These are phyloP conservation scores for Lignosus rhinocerotis DNA, from an alignment of 1,284 basidiomycete species.

Conservation along the genomic window DNA sequence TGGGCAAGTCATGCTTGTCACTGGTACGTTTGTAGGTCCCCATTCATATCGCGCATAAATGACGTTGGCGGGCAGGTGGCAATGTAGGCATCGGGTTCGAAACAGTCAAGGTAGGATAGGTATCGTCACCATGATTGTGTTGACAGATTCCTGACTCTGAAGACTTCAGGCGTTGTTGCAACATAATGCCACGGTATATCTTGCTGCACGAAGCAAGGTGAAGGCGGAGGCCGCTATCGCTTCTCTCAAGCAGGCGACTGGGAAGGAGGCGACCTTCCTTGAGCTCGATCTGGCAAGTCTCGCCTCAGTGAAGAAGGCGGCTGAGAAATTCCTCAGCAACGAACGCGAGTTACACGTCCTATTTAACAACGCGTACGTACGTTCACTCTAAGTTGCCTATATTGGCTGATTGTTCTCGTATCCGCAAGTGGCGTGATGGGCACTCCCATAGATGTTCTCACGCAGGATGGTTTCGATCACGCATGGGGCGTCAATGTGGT, in stretches of 20 bases:
- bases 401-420: too few relatives aligned
- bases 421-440: conserved; percentile 48
- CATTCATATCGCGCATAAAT: not conserved
- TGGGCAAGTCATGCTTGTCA: conserved; percentile 45
- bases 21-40: conserved; percentile 29
- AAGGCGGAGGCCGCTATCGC: conserved; percentile 46
- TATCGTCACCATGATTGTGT: not conserved
- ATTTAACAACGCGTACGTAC: conserved; percentile 51
- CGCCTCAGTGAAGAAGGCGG: conserved; percentile 41
- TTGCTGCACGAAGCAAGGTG: conserved; percentile 42
- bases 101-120: conserved; percentile 26
- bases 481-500: conserved; percentile 53
- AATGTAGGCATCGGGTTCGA: conserved; percentile 45
- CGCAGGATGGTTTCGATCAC: conserved; percentile 48
- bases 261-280: conserved; percentile 43
- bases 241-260: conserved; percentile 38
- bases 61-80: conserved; percentile 29
- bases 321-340: conserved; percentile 43
- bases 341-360: conserved; percentile 50
- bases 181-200: conserved; percentile 52
- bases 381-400: conserved; percentile 9
- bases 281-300: conserved; percentile 51
- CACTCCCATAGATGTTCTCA: conserved; percentile 36
- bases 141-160: not conserved
- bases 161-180: conserved; percentile 35